These are phyloP conservation scores for Cercospora janseana DNA, from an alignment of 2,329 filamentous ascomycete species.

Conservation along the genomic window DNA sequence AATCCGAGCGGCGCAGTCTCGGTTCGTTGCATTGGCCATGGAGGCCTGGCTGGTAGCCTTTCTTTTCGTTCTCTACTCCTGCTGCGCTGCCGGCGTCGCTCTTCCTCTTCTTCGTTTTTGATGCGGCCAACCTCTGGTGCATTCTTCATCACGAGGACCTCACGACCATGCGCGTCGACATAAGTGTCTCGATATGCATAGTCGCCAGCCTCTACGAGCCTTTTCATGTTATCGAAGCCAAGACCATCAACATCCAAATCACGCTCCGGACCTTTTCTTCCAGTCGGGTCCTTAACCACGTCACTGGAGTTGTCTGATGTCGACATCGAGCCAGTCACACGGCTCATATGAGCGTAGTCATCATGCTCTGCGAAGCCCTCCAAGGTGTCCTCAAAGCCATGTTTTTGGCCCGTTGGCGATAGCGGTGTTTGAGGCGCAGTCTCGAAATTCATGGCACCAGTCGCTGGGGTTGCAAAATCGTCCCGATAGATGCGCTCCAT, in stretches of 20 bases:
- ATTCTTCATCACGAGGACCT: slow-evolving; percentile 67
- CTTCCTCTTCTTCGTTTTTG: slow-evolving; percentile 35
- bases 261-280: slow-evolving; percentile 45
- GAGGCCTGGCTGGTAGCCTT: slow-evolving; percentile 32
- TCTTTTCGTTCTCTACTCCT: slow-evolving; percentile 35
- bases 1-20: slow-evolving; percentile 67
- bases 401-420: slow-evolving; percentile 24
- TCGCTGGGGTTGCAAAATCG: slow-evolving; percentile 13
- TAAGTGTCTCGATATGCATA: slow-evolving; percentile 45
- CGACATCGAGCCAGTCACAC: slow-evolving; percentile 22
- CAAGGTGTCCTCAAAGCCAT: slow-evolving; percentile 28
- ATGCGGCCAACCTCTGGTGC: slow-evolving; percentile 63
- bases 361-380: slow-evolving; percentile 17
- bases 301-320: slow-evolving; percentile 19
- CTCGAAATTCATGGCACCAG: slow-evolving; percentile 10
- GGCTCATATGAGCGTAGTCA: slow-evolving; percentile 15
- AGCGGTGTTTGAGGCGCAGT: slow-evolving; percentile 40
- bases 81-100: slow-evolving; percentile 37
- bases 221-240: slow-evolving; percentile 69
- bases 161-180: slow-evolving; percentile 60
- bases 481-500: slow-evolving; percentile 40
- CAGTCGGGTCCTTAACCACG: slow-evolving; percentile 15
- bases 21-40: slow-evolving; percentile 47
- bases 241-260: slow-evolving; percentile 74
- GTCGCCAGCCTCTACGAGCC: slow-evolving; percentile 38